These are phyloP conservation scores for Suillus sp. DNA, from an alignment of 768 basidiomycete species.

Conservation along the genomic window DNA sequence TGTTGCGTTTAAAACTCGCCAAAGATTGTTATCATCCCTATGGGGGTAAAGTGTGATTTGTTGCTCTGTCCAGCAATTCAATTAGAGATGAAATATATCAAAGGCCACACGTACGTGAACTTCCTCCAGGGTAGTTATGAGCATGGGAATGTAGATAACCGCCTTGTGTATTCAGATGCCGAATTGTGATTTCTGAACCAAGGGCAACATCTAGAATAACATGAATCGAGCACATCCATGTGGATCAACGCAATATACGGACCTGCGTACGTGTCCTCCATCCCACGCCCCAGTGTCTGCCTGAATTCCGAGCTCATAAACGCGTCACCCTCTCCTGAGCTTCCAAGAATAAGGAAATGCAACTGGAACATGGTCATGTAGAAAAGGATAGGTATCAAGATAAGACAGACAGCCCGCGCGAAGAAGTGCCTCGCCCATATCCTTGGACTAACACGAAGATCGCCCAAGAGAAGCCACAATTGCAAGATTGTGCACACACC, in stretches of 20 bases:
- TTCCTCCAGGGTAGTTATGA: conserved; percentile 88
- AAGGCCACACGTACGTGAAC: conserved; percentile 65
- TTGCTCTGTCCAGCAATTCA: conserved; percentile 65
- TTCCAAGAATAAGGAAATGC: conserved; percentile 86
- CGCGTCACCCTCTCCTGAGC: conserved; percentile 95
- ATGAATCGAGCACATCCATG: conserved; percentile 2
- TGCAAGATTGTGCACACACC: conserved; percentile 84
- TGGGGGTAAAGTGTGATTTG: conserved; percentile 99
- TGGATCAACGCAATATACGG: conserved; percentile 25
- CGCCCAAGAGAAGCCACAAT: conserved; percentile 89
- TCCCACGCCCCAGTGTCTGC: conserved; percentile 85
- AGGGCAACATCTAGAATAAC: conserved; percentile 68
- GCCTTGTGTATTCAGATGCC: conserved; percentile 95
- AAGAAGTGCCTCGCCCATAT: conserved; percentile 83
- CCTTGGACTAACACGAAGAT: conserved; percentile 73
- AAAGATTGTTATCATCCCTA: conserved; percentile 94
- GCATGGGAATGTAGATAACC: conserved; percentile 97
- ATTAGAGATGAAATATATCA: neutral
- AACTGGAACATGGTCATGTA: conserved; percentile 98
- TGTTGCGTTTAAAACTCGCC: conserved; percentile 83
- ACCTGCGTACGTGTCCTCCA: conserved; percentile 94
- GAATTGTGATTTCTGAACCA: conserved; percentile 80
- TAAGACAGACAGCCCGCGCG: conserved; percentile 89
- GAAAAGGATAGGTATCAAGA: conserved; percentile 79
- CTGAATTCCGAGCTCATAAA: conserved; percentile 99